Base-by-base conservation (phyloP, 2,329 filamentous ascomycete species). In the Aspergillus persii region DNA sequence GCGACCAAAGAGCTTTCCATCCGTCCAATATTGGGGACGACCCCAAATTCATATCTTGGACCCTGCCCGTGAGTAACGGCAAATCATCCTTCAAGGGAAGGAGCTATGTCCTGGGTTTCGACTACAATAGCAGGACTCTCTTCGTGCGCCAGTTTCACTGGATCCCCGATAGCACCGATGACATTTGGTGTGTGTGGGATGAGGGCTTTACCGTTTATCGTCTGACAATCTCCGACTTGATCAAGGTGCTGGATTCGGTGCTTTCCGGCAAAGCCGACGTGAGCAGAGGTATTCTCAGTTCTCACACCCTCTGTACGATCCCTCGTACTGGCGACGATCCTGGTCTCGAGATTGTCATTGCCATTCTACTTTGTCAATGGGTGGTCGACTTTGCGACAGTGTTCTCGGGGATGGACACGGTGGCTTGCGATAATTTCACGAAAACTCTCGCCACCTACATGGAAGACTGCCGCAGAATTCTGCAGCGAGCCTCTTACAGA, bases 331-430 rank as follows among this genome's bases (percentile, higher is more conserved):
- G 64, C 27, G 68, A 69, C 8, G 67, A 69, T 47, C 69, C 68
- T 1, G 72, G 71, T 3, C 54, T 75, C 63, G 73, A 76, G 50
- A 61, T 74, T 9, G 66, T 74, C 9, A 65, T 76, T 49, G 58
- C 57, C 6, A 67, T 72, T 31, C 57, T 68, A 29, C 73, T 69
- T 48, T 64, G 67, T 23, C 71, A 73, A 54, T 75, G 71, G 57
- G 54, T 74, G 1, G 31, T 65, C 11, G 73, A 75, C 47, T 67
- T 67, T 29, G 63, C 65, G 2, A 69, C 69, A 11, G 56, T 62
- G 11, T 52, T 70, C 27, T 64, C 67, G 29, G 46, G 63, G 2
- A 29, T 67, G 0, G 59, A 60, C 8, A 54, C 51, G 2, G 39
- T 54, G 8, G 49, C 30, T 18, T 51, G 50, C 12, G 55, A 54